Evolutionary conservation across 768 basidiomycete genomes (phyloP), one percentile per base, ranked within the genome.

Genomic region (Phaffia australis): DNA sequence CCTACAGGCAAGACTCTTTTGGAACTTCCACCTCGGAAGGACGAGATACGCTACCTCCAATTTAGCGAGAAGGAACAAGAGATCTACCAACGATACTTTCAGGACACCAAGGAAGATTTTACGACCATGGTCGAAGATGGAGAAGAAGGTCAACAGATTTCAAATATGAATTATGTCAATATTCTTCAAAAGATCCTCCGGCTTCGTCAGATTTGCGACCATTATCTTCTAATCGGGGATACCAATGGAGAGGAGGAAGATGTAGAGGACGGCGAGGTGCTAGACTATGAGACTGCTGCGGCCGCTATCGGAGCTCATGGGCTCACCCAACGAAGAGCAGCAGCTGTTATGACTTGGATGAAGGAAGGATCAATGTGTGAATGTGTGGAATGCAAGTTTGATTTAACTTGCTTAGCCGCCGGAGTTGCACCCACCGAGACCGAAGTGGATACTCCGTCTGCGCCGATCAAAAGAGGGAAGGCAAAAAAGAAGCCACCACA

Each of bases 101-200:
- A 81, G 65, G 88, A 89, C 73, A 91, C 89, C 63, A 92, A 91
- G 78, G 87, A 88, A 56, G 88, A 93, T 77, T 97, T 97, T 76
- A 50, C 49, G 48, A 54, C 55, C 30, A 66, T 66, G 65, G 16
- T 60, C 21, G 51, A 46, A 14, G 32, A 55, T 14, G 52, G 52
- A 8, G 84, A 84, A 69, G 85, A 89, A 73, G 80, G 97, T 70
- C 84, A 87, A 35, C 89, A 87, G 77, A 90, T 93, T 72, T 87
- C 91, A 75, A 87, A 95, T 62, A 89, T 93, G 86, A 97, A 95
- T 74, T 95, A 94, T 74, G 95, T 95, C 71, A 90, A 91, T 63
- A 94, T 99, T 72, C 77, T 99, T 71, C 94, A 97, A 77, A 92
- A 93, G 80, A 89, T 98, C 66, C 80, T 99, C 61, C 88, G 93